Evolutionary conservation across 495 filamentous ascomycete genomes (phyloP), one percentile per base, ranked within the genome.

Genomic region (Evansstolkia leycettana): DNA sequence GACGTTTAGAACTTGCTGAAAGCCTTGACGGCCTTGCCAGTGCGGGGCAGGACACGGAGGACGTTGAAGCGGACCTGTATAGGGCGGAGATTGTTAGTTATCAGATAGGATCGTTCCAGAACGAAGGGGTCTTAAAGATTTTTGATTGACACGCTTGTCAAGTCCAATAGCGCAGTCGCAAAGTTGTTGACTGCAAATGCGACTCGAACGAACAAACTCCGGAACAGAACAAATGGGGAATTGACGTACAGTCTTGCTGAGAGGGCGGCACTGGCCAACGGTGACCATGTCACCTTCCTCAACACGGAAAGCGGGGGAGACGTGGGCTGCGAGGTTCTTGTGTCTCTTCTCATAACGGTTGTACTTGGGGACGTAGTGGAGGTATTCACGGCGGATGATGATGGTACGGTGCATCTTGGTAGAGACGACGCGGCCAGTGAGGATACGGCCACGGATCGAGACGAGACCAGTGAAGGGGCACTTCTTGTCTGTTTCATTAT

Each of bases 381-480:
- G 88, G 74, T 96, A 99, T 75, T 99, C 92, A 65, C 90, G 85
- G 65, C 90, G 92, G 76, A 99, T 94, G 74, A 96, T 78, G 59
- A 95, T 74, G 52, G 90, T 98, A 61, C 88, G 80, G 81, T 95
- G 88, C 88, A 95, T 95, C 82, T 95, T 95, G 62, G 92, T 99
- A 45, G 87, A 94, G 60, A 96, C 83, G 53, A 99, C 90, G 60
- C 84, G 92, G 56, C 90, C 90, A 57, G 89, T 94, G 47, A 99
- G 74, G 80, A 99, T 95, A 88, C 90, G 88, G 62, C 90, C 90
- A 72, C 90, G 90, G 75, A 96, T 95, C 50, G 86, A 94, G 54
- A 96, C 87, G 58, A 84, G 70, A 60, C 92, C 92, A 47, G 85
- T 93, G 79, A 96, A 99, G 51, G 90, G 90, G 79, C 90, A 99